phyloP scores from a whole-genome alignment of 2,329 filamentous ascomycete species.

The Cercospora beticola region DNA sequence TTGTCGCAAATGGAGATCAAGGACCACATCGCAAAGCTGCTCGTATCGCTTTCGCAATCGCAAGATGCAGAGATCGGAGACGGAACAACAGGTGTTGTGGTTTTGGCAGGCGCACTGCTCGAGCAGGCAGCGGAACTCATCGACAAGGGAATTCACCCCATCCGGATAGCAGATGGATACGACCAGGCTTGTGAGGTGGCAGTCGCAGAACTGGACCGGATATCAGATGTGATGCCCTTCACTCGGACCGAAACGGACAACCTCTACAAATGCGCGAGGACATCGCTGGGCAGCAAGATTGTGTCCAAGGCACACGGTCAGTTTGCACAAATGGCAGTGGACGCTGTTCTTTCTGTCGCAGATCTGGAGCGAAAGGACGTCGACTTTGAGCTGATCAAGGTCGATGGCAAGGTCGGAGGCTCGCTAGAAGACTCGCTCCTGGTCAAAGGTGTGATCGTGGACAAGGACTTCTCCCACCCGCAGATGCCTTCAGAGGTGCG shows the following conservation, averaged over 20 bases:
- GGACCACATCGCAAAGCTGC: slow-evolving; percentile 94
- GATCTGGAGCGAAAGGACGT: slow-evolving; percentile 96
- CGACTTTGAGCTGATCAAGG: slow-evolving; percentile 98
- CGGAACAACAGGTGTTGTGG: slow-evolving; percentile 95
- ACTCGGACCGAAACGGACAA: slow-evolving; percentile 76
- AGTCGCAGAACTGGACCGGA: slow-evolving; percentile 84
- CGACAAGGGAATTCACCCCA: slow-evolving; percentile 99
- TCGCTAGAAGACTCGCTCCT: slow-evolving; percentile 88
- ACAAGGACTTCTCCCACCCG: slow-evolving; percentile 99
- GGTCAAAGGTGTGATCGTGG: slow-evolving; percentile 96
- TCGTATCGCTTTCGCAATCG: slow-evolving; percentile 96
- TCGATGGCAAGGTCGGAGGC: slow-evolving; percentile 96
- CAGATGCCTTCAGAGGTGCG: slow-evolving; percentile 96
- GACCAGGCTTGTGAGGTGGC: slow-evolving; percentile 97
- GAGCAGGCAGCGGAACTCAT: slow-evolving; percentile 97
- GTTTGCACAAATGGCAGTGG: slow-evolving; percentile 94
- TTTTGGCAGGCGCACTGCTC: slow-evolving; percentile 87
- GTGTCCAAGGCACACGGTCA: slow-evolving; percentile 98
- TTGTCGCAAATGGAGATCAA: slow-evolving; percentile 96
- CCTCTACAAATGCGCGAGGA: slow-evolving; percentile 90
- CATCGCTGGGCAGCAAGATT: slow-evolving; percentile 96
- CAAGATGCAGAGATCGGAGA: slow-evolving; percentile 99
- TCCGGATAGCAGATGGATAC: slow-evolving; percentile 96
- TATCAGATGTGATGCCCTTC: slow-evolving; percentile 89
- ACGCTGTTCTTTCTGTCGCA: slow-evolving; percentile 93